These are phyloP conservation scores for Penicillium pancosmium DNA, from an alignment of 495 filamentous ascomycete genomes.

Conservation along the genomic window DNA sequence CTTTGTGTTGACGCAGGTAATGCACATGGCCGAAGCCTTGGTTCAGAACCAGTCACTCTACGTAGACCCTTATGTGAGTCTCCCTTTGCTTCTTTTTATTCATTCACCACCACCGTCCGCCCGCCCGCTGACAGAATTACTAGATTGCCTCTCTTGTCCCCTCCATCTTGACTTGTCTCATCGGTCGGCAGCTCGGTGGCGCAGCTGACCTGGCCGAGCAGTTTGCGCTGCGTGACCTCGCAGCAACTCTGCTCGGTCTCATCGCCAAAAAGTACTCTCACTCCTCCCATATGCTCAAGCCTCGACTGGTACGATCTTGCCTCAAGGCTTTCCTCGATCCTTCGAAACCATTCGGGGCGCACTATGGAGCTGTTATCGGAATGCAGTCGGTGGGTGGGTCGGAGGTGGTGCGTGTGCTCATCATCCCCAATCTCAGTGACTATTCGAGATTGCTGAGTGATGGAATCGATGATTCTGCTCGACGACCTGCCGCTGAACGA, in stretches of 20 bases:
- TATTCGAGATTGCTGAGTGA: constrained; percentile 75
- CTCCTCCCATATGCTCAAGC: constrained; percentile 74
- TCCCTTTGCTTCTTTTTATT: background rate
- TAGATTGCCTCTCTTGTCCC: constrained; percentile 78
- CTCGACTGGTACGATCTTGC: constrained; percentile 86
- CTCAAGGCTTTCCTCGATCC: constrained; percentile 90
- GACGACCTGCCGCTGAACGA: constrained; percentile 61
- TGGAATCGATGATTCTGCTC: constrained; percentile 58
- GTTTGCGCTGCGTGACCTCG: constrained; percentile 80
- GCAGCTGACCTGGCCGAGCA: constrained; percentile 57
- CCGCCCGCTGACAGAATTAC: background rate
- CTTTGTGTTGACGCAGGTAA: constrained; percentile 85
- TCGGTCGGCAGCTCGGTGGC: constrained; percentile 79
- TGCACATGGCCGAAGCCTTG: constrained; percentile 81
- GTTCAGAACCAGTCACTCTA: constrained; percentile 81
- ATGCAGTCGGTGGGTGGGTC: constrained; percentile 73
- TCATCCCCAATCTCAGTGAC: constrained; percentile 77
- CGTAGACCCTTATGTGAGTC: constrained; percentile 81
- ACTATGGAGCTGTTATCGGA: constrained; percentile 85
- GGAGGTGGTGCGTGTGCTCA: constrained; percentile 76
- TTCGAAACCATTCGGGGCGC: constrained; percentile 71
- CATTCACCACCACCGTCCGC: background rate
- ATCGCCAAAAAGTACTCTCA: constrained; percentile 76
- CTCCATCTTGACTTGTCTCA: constrained; percentile 85
- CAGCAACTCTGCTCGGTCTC: constrained; percentile 73